Evolutionary conservation across 2,329 filamentous ascomycete species (phyloP).

Genomic region (Fusarium heterosporum): DNA sequence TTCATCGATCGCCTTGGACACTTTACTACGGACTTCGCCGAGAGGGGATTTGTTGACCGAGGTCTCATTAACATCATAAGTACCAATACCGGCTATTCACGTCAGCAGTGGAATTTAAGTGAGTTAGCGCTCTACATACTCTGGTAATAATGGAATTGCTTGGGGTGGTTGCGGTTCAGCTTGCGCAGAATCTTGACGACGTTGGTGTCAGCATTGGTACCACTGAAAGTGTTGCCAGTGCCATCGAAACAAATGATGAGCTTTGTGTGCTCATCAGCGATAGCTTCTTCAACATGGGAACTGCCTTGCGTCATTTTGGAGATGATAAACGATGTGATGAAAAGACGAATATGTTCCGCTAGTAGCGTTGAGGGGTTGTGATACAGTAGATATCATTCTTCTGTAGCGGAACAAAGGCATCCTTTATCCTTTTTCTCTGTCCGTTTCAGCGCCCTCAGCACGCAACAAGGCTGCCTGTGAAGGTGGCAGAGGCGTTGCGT

Average conservation of each 20-base stretch:
- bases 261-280: conserved; percentile 39
- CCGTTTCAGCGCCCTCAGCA: neutral
- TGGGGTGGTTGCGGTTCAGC: conserved; percentile 57
- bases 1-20: conserved; percentile 56
- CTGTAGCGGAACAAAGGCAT: neutral
- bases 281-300: neutral
- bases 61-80: conserved; percentile 58
- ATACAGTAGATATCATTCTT: neutral
- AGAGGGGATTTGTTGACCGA: conserved; percentile 54
- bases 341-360: too few species aligned
- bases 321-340: neutral
- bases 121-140: conserved; percentile 45
- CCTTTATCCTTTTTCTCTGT: neutral
- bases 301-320: neutral
- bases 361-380: neutral
- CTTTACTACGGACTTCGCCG: conserved; percentile 49
- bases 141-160: conserved; percentile 63
- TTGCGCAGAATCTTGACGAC: conserved; percentile 63
- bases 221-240: conserved; percentile 60
- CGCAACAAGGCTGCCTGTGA: neutral
- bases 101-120: neutral
- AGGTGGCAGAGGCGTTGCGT: neutral
- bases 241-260: conserved; percentile 63
- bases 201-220: conserved; percentile 62
- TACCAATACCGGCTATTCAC: conserved; percentile 60